A percentile compares a stretch with the other conserved stretches of the same genome.
Conservation (phyloP, 2,329 filamentous ascomycete species). For the Venturia asperata region DNA sequence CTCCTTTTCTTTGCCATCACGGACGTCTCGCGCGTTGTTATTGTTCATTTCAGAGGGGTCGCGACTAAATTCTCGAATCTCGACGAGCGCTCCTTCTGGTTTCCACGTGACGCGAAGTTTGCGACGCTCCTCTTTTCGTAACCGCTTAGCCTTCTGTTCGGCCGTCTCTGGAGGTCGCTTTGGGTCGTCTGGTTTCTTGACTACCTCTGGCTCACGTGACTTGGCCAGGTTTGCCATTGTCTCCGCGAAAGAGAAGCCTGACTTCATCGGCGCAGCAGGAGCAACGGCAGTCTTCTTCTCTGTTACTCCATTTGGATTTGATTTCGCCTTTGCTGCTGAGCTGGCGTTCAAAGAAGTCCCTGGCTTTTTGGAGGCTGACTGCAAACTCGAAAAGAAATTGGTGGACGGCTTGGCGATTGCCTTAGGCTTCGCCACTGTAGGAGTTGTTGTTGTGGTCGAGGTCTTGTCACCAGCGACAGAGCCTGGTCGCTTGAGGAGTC, state of each 20-base stretch:
- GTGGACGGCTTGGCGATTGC: constrained; percentile 31
- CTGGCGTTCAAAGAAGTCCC: constrained; percentile 24
- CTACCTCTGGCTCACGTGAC: constrained; percentile 43
- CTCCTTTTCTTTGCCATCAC: constrained; percentile 59
- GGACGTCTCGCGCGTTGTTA: constrained; percentile 62
- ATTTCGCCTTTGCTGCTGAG: constrained; percentile 23
- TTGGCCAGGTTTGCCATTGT: constrained; percentile 42
- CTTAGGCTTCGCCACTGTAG: constrained; percentile 23
- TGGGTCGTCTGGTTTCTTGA: constrained; percentile 50
- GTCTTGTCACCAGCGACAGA: background rate
- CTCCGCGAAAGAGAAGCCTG: constrained; percentile 34
- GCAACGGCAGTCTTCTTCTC: constrained; percentile 26
- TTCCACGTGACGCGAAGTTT: constrained; percentile 66
- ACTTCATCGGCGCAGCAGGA: constrained; percentile 26
- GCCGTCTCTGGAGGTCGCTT: constrained; percentile 53
- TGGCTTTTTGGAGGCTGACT: constrained; percentile 41
- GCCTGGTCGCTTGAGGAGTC: background rate
- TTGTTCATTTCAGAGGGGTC: constrained; percentile 64
- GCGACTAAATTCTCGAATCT: constrained; percentile 64
- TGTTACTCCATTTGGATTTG: constrained; percentile 22
- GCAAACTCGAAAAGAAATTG: constrained; percentile 40
- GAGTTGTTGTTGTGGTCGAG: constrained; percentile 23
- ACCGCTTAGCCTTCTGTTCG: constrained; percentile 58
- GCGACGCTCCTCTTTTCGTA: constrained; percentile 65
- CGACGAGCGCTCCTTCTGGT: constrained; percentile 57